Evolutionary conservation across 1,284 basidiomycete genomes (phyloP), one percentile per base, ranked within the genome.

Genomic region (Ganoderma boninense): DNA sequence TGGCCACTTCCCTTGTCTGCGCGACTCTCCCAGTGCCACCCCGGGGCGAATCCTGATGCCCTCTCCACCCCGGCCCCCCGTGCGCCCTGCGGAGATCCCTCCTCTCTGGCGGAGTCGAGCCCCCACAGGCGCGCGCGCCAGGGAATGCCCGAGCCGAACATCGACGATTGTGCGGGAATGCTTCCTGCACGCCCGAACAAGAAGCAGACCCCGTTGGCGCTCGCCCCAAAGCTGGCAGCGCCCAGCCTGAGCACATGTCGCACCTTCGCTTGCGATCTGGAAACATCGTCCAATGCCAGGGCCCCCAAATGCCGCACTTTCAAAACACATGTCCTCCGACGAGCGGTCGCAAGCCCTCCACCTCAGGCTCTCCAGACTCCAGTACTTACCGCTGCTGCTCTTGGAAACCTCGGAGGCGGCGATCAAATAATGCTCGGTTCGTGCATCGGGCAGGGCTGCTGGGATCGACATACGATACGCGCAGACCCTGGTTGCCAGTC

Each of bases 91-190:
- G 68, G 68, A 60, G 63, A 64, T 64, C 66, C 23, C 46, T 68
- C 68, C 16, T 54, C 64, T 64, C 64, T 52, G 62, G 44, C 18
- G 29, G 32, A 43, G 57, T 66, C 64, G 64, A 26, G 59, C 42
- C 23, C 26, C 66, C 40, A 46, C 49, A 16, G 23, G 20, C 38
- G 61, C 71, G 49, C 65, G 38, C 32, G 20, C 1, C 69, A 44
- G 66, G 60, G 49, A 66, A 64, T 38, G 57, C 32, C 69, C 62
- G 60, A 65, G 59, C 29, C 38, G n/a, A 40, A 54, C 65, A 42
- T 66, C 72, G 72, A 65, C 43, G 67, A 54, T 71, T 69, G 60
- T 69, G 69, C 72, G 72, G 72, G 29, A 29, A 16, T n/a, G 46
- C 4, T 14, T 44, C 40, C 62, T 67, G 67, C 67, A 63, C 60